A percentile compares a stretch with the other conserved stretches of the same genome.
Evolutionary conservation across 345 rosid species (phyloP).

Genomic region (Raphanus raphanistrum): DNA sequence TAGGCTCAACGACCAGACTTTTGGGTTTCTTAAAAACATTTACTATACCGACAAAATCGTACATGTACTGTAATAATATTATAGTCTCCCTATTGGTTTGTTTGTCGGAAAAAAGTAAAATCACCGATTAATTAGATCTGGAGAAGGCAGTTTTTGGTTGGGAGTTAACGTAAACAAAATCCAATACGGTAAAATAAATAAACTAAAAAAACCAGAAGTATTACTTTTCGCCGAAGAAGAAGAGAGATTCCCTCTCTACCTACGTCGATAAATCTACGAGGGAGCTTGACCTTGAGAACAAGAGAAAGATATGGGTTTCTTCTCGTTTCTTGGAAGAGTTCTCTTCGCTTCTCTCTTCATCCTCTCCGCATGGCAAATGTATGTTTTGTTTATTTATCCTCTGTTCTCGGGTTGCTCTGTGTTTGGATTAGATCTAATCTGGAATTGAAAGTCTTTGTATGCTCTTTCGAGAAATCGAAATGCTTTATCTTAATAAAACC

Average conservation of each 20-base stretch:
- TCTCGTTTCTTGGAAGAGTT: constrained; percentile 86
- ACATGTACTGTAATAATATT: neutral
- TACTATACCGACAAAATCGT: neutral
- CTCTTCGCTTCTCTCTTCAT: constrained; percentile 87
- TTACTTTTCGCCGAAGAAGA: constrained; percentile 10
- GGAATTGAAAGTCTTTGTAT: neutral
- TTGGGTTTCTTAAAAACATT: neutral
- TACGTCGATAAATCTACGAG: constrained; percentile 23
- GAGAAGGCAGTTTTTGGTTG: neutral
- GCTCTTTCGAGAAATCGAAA: neutral
- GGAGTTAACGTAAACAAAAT: neutral
- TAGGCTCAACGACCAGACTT: neutral
- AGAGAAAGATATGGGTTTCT: constrained; percentile 64
- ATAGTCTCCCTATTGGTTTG: neutral
- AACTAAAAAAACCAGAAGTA: constrained; percentile 5
- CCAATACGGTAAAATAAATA: neutral
- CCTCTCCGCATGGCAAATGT: constrained; percentile 96
- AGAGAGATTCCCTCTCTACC: constrained; percentile 1
- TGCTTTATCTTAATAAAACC: neutral
- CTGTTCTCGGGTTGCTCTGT: constrained; percentile 17
- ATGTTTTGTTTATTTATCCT: neutral
- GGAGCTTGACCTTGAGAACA: neutral
- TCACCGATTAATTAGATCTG: neutral
- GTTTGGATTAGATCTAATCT: constrained; percentile 27
- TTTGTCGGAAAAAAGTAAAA: neutral